Percentiles rank a stretch among this genome's conserved stretches.
Conservation (phyloP, 2,329 filamentous ascomycete species). For the Penicillium sclerotiorum region DNA sequence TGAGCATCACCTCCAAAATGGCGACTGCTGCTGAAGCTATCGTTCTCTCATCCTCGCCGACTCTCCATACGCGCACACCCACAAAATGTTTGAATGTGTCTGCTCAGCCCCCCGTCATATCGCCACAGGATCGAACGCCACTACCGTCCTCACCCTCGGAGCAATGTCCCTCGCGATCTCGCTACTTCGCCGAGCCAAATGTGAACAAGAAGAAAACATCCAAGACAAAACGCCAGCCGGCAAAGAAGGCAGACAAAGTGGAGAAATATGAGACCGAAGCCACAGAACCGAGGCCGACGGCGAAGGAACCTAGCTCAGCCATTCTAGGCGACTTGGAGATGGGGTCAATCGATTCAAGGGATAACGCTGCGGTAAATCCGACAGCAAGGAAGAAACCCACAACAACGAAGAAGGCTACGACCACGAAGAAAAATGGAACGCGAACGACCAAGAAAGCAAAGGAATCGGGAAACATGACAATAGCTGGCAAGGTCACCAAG, state of each 20-base stretch:
- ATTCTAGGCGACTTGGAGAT: slow-evolving; percentile 1
- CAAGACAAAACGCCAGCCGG: slow-evolving; percentile 13
- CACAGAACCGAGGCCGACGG: slow-evolving; percentile 13
- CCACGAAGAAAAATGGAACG: slow-evolving; percentile 25
- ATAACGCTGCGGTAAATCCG: slow-evolving; percentile 22
- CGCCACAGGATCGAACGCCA: slow-evolving; percentile 26
- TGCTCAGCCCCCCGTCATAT: slow-evolving; percentile 16
- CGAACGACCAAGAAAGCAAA: slow-evolving; percentile 28
- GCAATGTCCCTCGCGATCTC: slow-evolving; percentile 21
- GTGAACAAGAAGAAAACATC: slow-evolving; percentile 10
- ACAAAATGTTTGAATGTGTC: slow-evolving; percentile 25
- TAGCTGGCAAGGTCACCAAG: slow-evolving; percentile 43
- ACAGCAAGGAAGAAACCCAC: slow-evolving; percentile 25
- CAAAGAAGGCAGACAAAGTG: slow-evolving; percentile 13
- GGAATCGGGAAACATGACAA: slow-evolving; percentile 33
- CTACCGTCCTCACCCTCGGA: slow-evolving; percentile 29
- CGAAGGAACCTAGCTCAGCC: slow-evolving; percentile 6
- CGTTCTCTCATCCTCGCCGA: slow-evolving; percentile 47
- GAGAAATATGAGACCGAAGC: slow-evolving; percentile 7
- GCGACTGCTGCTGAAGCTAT: slow-evolving; percentile 39
- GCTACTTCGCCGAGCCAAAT: slow-evolving; percentile 26
- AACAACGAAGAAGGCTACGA: too few species aligned
- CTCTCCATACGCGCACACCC: slow-evolving; percentile 35
- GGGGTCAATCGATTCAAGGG: slow-evolving; percentile 13
- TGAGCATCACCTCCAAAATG: slow-evolving; percentile 41